These are phyloP conservation scores for Penicillium vulpinum DNA, from an alignment of 2,329 filamentous ascomycete species.

Conservation along the genomic window DNA sequence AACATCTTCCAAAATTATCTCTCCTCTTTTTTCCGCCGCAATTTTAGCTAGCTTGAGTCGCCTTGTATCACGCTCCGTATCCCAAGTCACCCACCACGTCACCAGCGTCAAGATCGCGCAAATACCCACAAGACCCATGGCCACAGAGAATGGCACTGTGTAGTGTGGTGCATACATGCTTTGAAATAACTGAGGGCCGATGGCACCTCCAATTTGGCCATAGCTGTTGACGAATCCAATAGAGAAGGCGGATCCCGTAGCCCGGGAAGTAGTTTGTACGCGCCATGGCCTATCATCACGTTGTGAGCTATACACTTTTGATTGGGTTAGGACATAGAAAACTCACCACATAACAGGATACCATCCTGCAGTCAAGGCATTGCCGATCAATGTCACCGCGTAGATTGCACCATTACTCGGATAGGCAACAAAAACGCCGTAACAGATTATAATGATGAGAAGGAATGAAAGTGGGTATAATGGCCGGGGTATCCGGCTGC, in stretches of 20 bases:
- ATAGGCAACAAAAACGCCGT: constrained; percentile 49
- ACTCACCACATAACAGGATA: constrained; percentile 51
- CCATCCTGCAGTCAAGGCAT: constrained; percentile 46
- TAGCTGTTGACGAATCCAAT: constrained; percentile 55
- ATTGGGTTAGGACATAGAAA: background rate
- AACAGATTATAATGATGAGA: constrained; percentile 47
- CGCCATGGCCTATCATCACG: constrained; percentile 45
- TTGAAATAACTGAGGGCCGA: constrained; percentile 51
- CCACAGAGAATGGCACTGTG: constrained; percentile 44
- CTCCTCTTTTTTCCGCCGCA: constrained; percentile 42
- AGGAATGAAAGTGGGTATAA: constrained; percentile 48
- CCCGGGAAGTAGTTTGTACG: constrained; percentile 49
- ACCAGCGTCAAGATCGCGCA: constrained; percentile 45
- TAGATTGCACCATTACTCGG: constrained; percentile 51
- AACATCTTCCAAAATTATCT: constrained; percentile 49
- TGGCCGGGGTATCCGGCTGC: constrained; percentile 46
- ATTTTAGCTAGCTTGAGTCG: constrained; percentile 46
- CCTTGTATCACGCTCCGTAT: constrained; percentile 49
- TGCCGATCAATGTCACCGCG: constrained; percentile 49
- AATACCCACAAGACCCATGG: constrained; percentile 48
- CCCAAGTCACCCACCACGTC: constrained; percentile 50
- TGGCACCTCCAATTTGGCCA: constrained; percentile 52
- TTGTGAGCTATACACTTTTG: background rate
- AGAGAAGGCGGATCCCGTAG: constrained; percentile 53
- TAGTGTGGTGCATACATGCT: constrained; percentile 50